phyloP scores from a whole-genome alignment of 441 rosid genomes.

The Brassica hybrid region DNA sequence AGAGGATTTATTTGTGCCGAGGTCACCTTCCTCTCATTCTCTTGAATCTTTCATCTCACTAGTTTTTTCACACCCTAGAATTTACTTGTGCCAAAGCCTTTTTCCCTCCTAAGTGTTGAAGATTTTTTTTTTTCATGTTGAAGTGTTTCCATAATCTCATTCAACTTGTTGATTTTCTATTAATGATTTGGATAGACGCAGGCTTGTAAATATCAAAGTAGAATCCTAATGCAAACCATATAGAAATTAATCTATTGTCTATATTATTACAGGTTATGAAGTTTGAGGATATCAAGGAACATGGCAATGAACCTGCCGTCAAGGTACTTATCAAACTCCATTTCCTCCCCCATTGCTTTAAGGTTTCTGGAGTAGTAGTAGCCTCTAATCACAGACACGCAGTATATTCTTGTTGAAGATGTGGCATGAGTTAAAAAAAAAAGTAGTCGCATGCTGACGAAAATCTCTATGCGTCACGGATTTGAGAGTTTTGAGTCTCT shows the following conservation, averaged over 20 bases:
- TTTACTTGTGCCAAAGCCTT: neutral
- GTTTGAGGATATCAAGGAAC: constrained; percentile 95
- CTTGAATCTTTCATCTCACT: neutral
- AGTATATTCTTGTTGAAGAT: neutral
- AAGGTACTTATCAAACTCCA: constrained; percentile 59
- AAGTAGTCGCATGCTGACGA: neutral
- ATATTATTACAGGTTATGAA: constrained; percentile 79
- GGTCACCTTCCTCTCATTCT: constrained; percentile 50
- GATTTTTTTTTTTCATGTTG: neutral
- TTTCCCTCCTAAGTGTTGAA: neutral
- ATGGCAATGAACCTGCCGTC: constrained; percentile 83
- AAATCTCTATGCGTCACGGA: neutral
- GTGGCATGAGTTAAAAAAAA: constrained; percentile 3
- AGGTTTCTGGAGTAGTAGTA: constrained; percentile 12
- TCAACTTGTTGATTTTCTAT: constrained; percentile 10
- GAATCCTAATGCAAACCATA: constrained; percentile 3
- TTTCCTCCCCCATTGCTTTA: neutral
- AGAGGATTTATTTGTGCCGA: constrained; percentile 98
- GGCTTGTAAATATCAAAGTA: constrained; percentile 7
- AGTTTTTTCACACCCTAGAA: neutral
- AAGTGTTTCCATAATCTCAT: neutral
- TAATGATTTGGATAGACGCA: constrained; percentile 8
- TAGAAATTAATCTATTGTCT: constrained; percentile 13
- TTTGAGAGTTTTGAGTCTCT: neutral
- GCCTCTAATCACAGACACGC: neutral